phyloP scores from a whole-genome alignment of 768 basidiomycete species.

The Lactarius vividus region DNA sequence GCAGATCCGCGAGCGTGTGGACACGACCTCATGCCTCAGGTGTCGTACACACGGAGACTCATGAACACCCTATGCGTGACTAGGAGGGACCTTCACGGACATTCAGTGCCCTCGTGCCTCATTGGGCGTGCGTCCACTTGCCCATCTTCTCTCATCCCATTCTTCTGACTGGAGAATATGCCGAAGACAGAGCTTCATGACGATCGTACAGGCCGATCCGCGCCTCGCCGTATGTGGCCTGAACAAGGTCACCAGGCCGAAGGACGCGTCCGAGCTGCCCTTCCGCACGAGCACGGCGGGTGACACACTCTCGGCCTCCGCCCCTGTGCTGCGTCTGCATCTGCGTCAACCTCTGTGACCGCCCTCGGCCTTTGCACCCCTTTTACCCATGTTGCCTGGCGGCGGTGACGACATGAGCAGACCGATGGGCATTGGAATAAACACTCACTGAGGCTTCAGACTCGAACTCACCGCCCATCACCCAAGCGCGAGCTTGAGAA shows the following conservation, averaged over 20 bases:
- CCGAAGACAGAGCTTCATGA: conserved; percentile 93
- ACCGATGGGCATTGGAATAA: too few species aligned
- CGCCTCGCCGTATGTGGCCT: conserved; percentile 84
- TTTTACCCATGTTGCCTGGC: too few species aligned
- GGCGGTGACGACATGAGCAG: conserved; percentile 34
- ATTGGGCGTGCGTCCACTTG: not conserved
- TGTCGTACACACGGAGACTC: conserved; percentile 74
- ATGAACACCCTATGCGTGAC: conserved; percentile 88
- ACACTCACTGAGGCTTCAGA: conserved; percentile 64
- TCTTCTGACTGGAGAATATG: too few species aligned
- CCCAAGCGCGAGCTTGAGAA: conserved; percentile 17
- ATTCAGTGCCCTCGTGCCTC: too few species aligned
- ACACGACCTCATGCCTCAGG: conserved; percentile 68
- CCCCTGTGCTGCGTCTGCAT: conserved; percentile 14
- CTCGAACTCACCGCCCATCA: conserved; percentile 45
- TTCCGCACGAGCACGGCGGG: conserved; percentile 69
- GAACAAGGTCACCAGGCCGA: conserved; percentile 87
- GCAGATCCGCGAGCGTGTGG: conserved; percentile 90
- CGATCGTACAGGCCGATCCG: conserved; percentile 71
- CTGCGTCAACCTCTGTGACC: not conserved
- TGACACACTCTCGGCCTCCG: conserved; percentile 13
- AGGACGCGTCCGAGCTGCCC: conserved; percentile 88
- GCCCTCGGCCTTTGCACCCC: not conserved
- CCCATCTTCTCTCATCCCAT: too few species aligned
- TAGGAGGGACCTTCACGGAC: too few species aligned